Conservation (phyloP, 2,329 filamentous ascomycete genomes). For the Cladophialophora bantiana region DNA sequence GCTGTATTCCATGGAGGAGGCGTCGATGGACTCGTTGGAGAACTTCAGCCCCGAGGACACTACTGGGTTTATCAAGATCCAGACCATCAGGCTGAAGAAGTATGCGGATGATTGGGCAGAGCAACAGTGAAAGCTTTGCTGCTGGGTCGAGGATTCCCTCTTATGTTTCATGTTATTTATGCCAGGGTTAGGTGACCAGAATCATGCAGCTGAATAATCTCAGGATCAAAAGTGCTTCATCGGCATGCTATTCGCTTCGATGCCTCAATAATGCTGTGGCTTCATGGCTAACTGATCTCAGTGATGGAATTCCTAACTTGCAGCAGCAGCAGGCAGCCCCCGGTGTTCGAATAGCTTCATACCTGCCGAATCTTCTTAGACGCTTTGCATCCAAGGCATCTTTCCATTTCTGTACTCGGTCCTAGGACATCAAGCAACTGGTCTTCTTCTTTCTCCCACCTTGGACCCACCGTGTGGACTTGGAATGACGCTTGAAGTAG, state of each 20-base stretch:
- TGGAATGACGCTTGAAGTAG: neutral
- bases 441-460: neutral
- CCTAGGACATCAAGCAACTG: neutral
- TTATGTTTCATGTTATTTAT: neutral
- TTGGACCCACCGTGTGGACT: neutral
- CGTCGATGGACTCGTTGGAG: slow-evolving; percentile 73
- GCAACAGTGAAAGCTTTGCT: slow-evolving; percentile 9
- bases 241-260: neutral
- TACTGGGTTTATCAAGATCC: slow-evolving; percentile 64
- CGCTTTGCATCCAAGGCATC: neutral
- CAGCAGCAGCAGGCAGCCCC: neutral
- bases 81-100: slow-evolving; percentile 52
- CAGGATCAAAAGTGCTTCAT: neutral
- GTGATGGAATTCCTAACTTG: neutral
- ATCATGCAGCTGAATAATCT: slow-evolving; percentile 1
- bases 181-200: neutral
- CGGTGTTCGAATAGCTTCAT: neutral
- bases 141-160: neutral
- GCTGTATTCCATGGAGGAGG: slow-evolving; percentile 71
- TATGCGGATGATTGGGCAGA: slow-evolving; percentile 52
- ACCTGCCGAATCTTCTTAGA: neutral
- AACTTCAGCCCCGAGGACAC: slow-evolving; percentile 72
- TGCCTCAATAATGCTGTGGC: neutral
- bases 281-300: neutral
- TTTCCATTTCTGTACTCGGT: neutral